Evolutionary conservation across 2,329 filamentous ascomycete genomes (phyloP).

Genomic region (Graphilbum ipis-grandicollis): DNA sequence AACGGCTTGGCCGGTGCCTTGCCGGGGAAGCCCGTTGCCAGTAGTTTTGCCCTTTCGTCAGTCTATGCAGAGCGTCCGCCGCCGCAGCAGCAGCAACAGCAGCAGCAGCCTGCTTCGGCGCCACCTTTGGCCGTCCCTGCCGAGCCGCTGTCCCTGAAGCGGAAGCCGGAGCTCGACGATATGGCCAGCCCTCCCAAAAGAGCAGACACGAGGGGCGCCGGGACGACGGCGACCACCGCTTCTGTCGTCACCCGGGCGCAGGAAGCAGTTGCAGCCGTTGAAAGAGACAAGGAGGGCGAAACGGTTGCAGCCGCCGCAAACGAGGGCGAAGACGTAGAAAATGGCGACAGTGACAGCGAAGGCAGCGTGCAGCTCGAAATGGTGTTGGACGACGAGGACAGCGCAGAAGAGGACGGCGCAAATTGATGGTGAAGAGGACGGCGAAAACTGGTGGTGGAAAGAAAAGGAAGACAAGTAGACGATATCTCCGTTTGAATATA

Average conservation of each 20-base stretch:
- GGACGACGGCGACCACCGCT: too few relatives aligned
- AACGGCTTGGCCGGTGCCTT: not conserved
- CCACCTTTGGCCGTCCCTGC: too few relatives aligned
- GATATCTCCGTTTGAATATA: too few relatives aligned
- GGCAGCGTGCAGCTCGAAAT: constrained; percentile 42
- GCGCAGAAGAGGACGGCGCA: too few relatives aligned
- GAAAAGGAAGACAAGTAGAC: too few relatives aligned
- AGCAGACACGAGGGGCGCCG: too few relatives aligned
- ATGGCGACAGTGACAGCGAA: constrained; percentile 27
- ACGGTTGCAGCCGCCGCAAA: not conserved
- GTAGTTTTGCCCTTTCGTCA: constrained; percentile 3
- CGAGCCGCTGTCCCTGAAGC: constrained; percentile 18
- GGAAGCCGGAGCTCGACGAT: constrained; percentile 25
- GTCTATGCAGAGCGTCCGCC: constrained; percentile 3
- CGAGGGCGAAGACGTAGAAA: constrained; percentile 10
- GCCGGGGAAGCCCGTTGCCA: not conserved
- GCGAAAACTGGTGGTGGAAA: not conserved
- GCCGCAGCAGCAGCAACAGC: constrained; percentile 10
- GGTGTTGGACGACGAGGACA: constrained; percentile 34
- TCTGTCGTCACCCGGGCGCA: too few relatives aligned
- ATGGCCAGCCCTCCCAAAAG: constrained; percentile 11
- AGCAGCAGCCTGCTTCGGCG: constrained; percentile 9
- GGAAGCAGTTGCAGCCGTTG: too few relatives aligned
- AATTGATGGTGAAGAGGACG: not conserved
- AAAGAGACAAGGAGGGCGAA: too few relatives aligned